Evolutionary conservation across 148 eudicot species (phyloP), one percentile per base, ranked within the genome.

Genomic region (Rhododendron vialii): DNA sequence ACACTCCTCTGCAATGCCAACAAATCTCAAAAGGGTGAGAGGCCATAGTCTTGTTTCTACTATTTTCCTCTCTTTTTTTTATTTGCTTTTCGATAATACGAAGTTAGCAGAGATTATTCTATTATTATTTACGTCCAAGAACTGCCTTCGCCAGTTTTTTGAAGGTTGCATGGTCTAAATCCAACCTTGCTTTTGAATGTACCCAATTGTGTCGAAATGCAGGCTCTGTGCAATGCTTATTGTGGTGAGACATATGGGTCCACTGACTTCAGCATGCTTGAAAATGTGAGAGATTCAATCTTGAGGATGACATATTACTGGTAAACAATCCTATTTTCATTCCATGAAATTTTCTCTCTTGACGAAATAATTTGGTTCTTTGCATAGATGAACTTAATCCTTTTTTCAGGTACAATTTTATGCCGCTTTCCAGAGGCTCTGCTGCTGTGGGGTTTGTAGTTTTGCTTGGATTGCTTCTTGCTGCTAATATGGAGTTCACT

Each of bases 401-500:
- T 86, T 87, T 36, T 55, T 88, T 51, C 96, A 97, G 99, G 99
- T 97, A 92, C 87, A 94, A 97, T 86, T 97, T 95, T 90, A 97
- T 94, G 99, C 98, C 99, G 0, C 92, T 97, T 84, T 95, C 98
- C 28, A 90, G 98, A 93, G 99, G 99, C n/a, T 88, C 95, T 85
- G 98, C 98, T 82, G 94, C 85, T 0, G 93, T 94, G 59, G 99
- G 99, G 57, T 92, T 95, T 83, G 90, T 92, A 41, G 98, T 93
- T 84, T 84, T 97, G 89, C 99, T 97, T 30, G 99, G 99, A 63
- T 89, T 97, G 81, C 84, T 88, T 84, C 98, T 97, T 69, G 99
- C 99, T 85, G 99, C 99, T 83, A 97, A 97, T 86, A 97, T 95
- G 99, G 98, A 97, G 92, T 97, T 97, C 92, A 92, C 94, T 2